These are phyloP conservation scores for Picochlorum sp. DNA, from an alignment of 139 green algal species.

Conservation along the genomic window DNA sequence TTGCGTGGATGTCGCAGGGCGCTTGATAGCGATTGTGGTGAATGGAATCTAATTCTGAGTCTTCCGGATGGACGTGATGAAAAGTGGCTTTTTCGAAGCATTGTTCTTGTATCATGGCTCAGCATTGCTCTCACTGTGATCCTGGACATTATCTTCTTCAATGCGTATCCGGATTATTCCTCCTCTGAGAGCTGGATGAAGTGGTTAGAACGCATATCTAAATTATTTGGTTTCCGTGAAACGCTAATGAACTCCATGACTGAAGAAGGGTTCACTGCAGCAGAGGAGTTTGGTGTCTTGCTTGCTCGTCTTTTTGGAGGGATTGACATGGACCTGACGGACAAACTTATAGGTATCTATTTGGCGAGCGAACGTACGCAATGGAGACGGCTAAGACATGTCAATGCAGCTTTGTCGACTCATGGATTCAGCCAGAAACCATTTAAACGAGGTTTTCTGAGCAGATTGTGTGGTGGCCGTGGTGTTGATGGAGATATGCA, in stretches of 20 bases:
- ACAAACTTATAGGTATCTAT: neutral
- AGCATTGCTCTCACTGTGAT: neutral
- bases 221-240: neutral
- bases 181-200: neutral
- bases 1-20: no score
- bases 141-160: neutral
- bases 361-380: neutral
- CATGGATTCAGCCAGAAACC: no score
- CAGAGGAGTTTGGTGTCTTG: neutral
- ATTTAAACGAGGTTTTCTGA: no score
- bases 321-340: neutral
- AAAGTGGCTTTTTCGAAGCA: neutral
- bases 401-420: neutral
- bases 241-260: neutral
- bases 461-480: no score
- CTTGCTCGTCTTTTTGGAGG: neutral
- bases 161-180: neutral
- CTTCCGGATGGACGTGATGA: neutral
- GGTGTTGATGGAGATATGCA: no score
- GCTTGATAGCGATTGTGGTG: no score
- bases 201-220: neutral
- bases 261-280: neutral
- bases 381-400: neutral
- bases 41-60: no score
- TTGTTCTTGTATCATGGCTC: neutral